Conservation (phyloP, 495 filamentous ascomycete species). For the Lichenothelia convexa region DNA sequence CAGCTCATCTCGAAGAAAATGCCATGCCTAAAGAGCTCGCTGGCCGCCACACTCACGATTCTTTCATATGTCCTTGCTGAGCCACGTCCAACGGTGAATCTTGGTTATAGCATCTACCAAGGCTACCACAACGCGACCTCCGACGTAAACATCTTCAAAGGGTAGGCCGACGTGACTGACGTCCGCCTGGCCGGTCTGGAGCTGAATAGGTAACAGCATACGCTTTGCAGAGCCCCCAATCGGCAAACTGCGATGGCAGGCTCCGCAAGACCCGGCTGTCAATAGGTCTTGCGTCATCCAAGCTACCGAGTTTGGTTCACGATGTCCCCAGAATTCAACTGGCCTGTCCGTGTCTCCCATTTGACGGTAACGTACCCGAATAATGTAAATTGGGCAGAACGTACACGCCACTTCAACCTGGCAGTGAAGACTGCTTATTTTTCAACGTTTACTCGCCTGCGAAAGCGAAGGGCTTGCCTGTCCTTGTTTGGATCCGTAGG, state of each 20-base stretch:
- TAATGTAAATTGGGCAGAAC: too few relatives aligned
- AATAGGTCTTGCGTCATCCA: conserved; percentile 8
- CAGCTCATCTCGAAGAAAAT: too few relatives aligned
- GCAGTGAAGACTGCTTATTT: conserved; percentile 19
- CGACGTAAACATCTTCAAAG: conserved; percentile 8
- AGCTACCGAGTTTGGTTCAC: conserved; percentile 5
- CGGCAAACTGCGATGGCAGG: conserved; percentile 13
- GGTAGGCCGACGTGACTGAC: neutral
- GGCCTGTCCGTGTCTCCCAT: neutral
- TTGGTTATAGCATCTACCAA: conserved; percentile 9
- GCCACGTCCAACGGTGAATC: too few relatives aligned
- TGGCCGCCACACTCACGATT: too few relatives aligned
- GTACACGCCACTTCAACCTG: neutral
- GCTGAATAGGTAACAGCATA: conserved; percentile 2
- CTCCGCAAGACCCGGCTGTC: conserved; percentile 10
- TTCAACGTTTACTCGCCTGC: conserved; percentile 10
- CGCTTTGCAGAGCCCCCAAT: conserved; percentile 7
- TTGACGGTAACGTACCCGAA: too few relatives aligned
- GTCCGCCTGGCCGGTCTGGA: neutral
- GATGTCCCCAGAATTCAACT: conserved; percentile 9
- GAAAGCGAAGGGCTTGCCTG: conserved; percentile 5
- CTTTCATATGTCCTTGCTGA: too few relatives aligned
- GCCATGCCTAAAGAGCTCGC: too few relatives aligned
- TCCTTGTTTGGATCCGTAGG: conserved; percentile 19
- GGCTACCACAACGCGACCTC: conserved; percentile 3